A percentile compares a stretch with the other conserved stretches of the same genome.
phyloP scores from a whole-genome alignment of 2,329 filamentous ascomycete genomes.

The Fusarium sarcochroum region DNA sequence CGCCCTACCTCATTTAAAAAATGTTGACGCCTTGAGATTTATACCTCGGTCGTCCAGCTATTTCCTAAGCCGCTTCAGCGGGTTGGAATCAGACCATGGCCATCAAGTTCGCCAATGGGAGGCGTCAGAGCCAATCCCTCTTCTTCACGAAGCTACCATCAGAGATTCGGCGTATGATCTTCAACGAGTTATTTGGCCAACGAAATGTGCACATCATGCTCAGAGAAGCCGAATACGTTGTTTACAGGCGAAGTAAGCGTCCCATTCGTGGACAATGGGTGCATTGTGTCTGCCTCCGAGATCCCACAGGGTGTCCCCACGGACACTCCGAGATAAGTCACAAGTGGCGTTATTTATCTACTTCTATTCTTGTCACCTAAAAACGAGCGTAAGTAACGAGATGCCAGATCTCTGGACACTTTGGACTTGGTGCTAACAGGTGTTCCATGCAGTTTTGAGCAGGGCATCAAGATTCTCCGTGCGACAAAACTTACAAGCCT shows the following conservation, averaged over 20 bases:
- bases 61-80: no score
- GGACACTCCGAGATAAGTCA: neutral
- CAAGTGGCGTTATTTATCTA: neutral
- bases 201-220: neutral
- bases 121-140: neutral
- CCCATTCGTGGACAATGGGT: neutral
- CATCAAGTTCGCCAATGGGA: neutral
- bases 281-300: neutral
- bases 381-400: constrained; percentile 12
- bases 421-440: neutral
- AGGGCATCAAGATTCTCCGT: neutral
- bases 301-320: neutral
- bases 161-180: constrained; percentile 2
- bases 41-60: no score
- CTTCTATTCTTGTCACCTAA: constrained; percentile 7
- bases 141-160: constrained; percentile 1
- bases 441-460: neutral
- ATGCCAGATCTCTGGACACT: no score
- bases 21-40: no score
- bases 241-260: neutral
- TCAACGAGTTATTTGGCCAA: neutral
- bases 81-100: neutral
- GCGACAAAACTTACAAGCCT: neutral
- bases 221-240: no score
- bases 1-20: no score